Evolutionary conservation across 805 yeast species (phyloP), one percentile per base, ranked within the genome.

Genomic region (Candida palmyrensis): DNA sequence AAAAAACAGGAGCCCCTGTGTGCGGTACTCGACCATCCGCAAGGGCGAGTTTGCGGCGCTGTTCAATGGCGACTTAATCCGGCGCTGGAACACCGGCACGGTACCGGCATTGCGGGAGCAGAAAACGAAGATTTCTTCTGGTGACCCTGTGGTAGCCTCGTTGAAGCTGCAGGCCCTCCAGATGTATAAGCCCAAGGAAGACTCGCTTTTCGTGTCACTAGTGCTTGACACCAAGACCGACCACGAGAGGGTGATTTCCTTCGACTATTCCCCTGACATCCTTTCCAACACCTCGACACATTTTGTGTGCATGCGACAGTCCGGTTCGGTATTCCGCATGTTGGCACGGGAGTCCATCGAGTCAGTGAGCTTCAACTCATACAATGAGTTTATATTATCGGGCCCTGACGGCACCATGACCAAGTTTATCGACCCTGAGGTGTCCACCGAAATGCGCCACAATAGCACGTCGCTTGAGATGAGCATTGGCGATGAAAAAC

Each of bases 271-370:
- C n/a, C 77, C 80, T 1, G 77, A 73, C 36, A 39, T 57, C 3
- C 35, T 48, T 5, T 61, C 75, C 2, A 58, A 53, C n/a, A 69
- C 78, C 15, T 72, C 76, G 1, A 71, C 83, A 6, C 77, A 81
- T 44, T 68, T 85, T 37, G 77, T 89, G 18, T 88, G 97, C 55
- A 82, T 89, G 82, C 67, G 96, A 42, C 94, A 86, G 47, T 83
- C 95, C 1, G 97, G 97, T 3, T 81, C 85, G 33, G 79, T 88
- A 0, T 88, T 83, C 55, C 68, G 82, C 37, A 84, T 84, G 89
- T 73, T 81, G 0, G 83, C 81, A 0, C 58, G 66, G 1, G 90
- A 84, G 49, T 73, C 82, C 31, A 78, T 78, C 20, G 76, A 77
- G 23, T 66, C 78, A 6, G 51, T 82, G 6, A 66, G 63, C 11